phyloP scores from a whole-genome alignment of 306 rosid species.

The Medicago arabica region DNA sequence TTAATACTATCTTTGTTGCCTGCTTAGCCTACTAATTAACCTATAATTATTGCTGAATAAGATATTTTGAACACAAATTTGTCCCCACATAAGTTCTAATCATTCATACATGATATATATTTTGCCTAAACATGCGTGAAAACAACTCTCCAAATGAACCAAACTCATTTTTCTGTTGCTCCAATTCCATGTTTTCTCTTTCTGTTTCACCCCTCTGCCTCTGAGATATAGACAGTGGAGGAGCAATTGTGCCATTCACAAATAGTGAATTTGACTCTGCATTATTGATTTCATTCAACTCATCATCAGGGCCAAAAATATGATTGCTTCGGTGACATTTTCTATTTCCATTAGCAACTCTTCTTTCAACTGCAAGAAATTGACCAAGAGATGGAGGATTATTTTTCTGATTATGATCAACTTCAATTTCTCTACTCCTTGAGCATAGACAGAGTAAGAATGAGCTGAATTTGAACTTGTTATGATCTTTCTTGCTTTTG shows the following conservation, averaged over 20 bases:
- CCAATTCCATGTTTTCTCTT: not conserved
- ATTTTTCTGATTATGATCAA: not conserved
- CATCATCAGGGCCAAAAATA: not conserved
- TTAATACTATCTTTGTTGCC: no score
- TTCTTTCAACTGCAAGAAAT: constrained; percentile 35
- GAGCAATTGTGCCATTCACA: not conserved
- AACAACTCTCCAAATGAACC: not conserved
- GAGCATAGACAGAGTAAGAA: constrained; percentile 30
- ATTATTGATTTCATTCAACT: not conserved
- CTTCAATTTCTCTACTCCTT: not conserved
- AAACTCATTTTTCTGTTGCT: not conserved
- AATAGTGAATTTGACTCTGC: not conserved
- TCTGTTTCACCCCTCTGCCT: not conserved
- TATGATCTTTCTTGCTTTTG: not conserved
- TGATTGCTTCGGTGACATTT: not conserved
- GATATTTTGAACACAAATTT: no score
- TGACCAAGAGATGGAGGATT: constrained; percentile 39
- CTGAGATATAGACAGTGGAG: not conserved
- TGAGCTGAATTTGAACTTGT: constrained; percentile 14
- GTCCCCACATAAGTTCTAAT: no score
- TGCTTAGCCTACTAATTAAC: no score
- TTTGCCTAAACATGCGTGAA: not conserved
- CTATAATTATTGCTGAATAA: no score
- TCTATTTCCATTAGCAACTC: not conserved
- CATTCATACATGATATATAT: no score